Conservation (phyloP, 2,329 filamentous ascomycete genomes). For the Diaporthe aspalathi region DNA sequence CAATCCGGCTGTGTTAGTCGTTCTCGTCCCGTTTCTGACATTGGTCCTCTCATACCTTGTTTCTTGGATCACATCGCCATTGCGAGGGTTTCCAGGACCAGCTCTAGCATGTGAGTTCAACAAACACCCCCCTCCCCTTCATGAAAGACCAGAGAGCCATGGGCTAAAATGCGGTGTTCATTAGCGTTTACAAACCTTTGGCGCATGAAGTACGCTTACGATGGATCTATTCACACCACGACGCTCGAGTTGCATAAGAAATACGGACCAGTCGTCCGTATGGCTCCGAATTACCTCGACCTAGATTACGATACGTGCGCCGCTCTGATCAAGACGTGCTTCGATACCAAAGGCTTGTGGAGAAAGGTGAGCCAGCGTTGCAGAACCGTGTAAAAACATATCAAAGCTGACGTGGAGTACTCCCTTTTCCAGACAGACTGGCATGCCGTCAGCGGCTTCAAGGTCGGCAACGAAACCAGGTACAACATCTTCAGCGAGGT, state of each 20-base stretch:
- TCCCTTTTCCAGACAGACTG: slow-evolving; percentile 4
- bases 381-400: no score
- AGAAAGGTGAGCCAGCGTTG: slow-evolving; percentile 4
- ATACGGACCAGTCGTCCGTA: slow-evolving; percentile 15
- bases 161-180: background rate
- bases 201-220: slow-evolving; percentile 5
- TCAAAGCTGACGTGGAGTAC: background rate
- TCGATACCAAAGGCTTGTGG: slow-evolving; percentile 29
- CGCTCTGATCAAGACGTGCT: slow-evolving; percentile 22
- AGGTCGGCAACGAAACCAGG: slow-evolving; percentile 6
- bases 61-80: slow-evolving; percentile 4
- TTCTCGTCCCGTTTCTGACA: slow-evolving; percentile 17
- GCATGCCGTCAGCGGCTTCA: slow-evolving; percentile 24
- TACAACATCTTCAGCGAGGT: slow-evolving; percentile 32
- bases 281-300: slow-evolving; percentile 27
- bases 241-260: slow-evolving; percentile 18
- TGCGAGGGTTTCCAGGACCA: slow-evolving; percentile 27
- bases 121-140: no score
- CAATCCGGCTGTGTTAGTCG: background rate
- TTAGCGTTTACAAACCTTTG: slow-evolving; percentile 22
- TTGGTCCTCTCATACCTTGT: slow-evolving; percentile 10
- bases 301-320: slow-evolving; percentile 21
- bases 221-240: slow-evolving; percentile 11
- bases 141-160: no score
- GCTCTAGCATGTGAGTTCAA: slow-evolving; percentile 20